Evolutionary conservation across 805 yeast species (phyloP), one percentile per base, ranked within the genome.

Genomic region (Blastobotrys chiropterorum): DNA sequence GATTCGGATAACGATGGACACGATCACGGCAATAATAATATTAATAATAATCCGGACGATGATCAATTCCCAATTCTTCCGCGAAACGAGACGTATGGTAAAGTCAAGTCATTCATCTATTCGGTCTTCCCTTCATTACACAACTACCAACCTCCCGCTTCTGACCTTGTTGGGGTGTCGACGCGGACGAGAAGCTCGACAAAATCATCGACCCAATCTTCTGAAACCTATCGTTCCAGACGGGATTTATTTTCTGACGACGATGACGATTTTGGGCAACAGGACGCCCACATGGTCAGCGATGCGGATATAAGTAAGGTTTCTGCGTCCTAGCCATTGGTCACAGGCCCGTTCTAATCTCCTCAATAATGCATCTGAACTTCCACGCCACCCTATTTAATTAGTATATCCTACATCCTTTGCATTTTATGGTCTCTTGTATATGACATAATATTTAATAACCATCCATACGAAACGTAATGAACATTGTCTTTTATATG

Each of bases 201-300:
- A 3, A 57, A 54, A 38, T 46, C 55, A 16, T 59, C 63, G 2
- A 34, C 55, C 2, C 49, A 49, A 22, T 57, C 61, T 8, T 42
- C 63, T 14, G 58, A 50, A 15, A 59, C 62, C 13, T 59, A 43
- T 46, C 30, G 63, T 14, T 60, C 63, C 11, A 46, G 62, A 19
- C 43, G 57, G 13, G 63, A 60, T 20, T 47, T 60, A 21, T 48
- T 60, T 39, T 47, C 59, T 17, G 64, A 60, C 16, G 59, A 43
- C 1, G 64, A 60, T 16, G 59, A 43, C 1, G 59, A 55, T 19
- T 44, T 15, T 3, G 40, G 34, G 14, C 40, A 47, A 21, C 62
- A 59, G 22, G 63, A 60, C 43, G 63, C 63, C 2, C 63, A 60
- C 41, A 47, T 59, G 41, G 58, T 60, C 21, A 50, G 56, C 39